These are phyloP conservation scores for Blakeslea trispora DNA, from an alignment of 371 early-diverging fungal species.

Conservation along the genomic window DNA sequence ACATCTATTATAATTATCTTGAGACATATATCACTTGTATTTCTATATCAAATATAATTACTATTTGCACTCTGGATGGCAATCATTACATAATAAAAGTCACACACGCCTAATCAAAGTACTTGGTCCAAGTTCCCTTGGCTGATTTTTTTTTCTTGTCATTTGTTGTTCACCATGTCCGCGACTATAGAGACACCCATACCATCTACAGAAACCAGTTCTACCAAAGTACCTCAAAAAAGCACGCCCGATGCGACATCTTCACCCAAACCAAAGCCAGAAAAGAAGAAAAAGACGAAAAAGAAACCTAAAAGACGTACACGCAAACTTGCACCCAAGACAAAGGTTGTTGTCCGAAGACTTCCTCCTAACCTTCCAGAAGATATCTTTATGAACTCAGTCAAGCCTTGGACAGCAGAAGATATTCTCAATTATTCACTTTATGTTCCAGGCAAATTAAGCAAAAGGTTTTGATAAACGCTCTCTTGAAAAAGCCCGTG, in stretches of 20 bases:
- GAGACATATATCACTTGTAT: no score
- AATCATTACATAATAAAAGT: no score
- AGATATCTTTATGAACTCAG: conserved; percentile 65
- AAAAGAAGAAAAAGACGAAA: conserved; percentile 35
- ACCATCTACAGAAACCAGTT: no score
- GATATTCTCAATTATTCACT: conserved; percentile 53
- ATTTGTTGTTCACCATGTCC: no score
- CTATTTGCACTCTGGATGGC: no score
- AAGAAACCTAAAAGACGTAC: conserved; percentile 36
- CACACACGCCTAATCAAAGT: no score
- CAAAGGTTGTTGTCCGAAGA: conserved; percentile 79
- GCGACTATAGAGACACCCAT: no score
- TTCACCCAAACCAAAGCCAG: conserved; percentile 3
- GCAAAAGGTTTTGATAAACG: no score
- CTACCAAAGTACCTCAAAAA: background rate
- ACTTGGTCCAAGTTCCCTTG: no score
- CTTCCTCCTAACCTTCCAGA: conserved; percentile 81
- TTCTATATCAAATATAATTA: no score
- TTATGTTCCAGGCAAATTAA: conserved; percentile 68
- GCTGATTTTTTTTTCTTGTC: background rate
- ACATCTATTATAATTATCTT: no score
- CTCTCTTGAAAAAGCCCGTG: no score
- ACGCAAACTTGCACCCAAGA: conserved; percentile 45
- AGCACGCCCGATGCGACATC: background rate
- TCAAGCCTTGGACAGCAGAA: conserved; percentile 60